A percentile compares a stretch with the other conserved stretches of the same genome.
Evolutionary conservation across 1,284 basidiomycete species (phyloP).

Genomic region (Moesziomyces parantarcticus): DNA sequence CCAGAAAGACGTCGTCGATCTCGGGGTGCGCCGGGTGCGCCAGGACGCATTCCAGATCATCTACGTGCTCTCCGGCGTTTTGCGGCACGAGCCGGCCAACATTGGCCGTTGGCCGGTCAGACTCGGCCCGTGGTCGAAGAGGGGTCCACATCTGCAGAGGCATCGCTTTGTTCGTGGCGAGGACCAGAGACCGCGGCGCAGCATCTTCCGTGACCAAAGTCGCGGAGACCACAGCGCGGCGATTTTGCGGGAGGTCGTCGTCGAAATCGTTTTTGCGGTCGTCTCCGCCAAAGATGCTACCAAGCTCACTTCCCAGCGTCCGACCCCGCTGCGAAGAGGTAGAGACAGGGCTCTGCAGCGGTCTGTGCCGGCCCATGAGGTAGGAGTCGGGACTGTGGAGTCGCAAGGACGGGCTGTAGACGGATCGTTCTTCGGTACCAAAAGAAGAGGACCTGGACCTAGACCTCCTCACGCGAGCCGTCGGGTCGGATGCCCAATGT

Average conservation of each 20-base stretch:
- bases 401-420: background rate
- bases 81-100: slow-evolving; percentile 36
- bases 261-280: slow-evolving; percentile 45
- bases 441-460: slow-evolving; percentile 31
- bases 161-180: background rate
- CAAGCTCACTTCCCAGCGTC: slow-evolving; percentile 58
- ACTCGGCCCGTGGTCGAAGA: background rate
- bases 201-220: background rate
- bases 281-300: slow-evolving; percentile 56
- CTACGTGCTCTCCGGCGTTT: slow-evolving; percentile 33
- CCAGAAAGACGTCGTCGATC: slow-evolving; percentile 19
- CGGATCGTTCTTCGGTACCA: slow-evolving; percentile 7
- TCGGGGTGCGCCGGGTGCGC: slow-evolving; percentile 14
- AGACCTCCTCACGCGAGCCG: slow-evolving; percentile 28
- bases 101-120: slow-evolving; percentile 39
- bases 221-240: slow-evolving; percentile 6
- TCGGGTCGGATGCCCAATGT: slow-evolving; percentile 19
- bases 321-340: slow-evolving; percentile 25
- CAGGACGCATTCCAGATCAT: slow-evolving; percentile 48
- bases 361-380: slow-evolving; percentile 2
- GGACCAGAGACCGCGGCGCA: slow-evolving; percentile 15
- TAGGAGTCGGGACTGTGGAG: slow-evolving; percentile 18
- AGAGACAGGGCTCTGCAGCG: slow-evolving; percentile 14
- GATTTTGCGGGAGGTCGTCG: slow-evolving; percentile 36
- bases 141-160: slow-evolving; percentile 7